Evolutionary conservation across 2,329 filamentous ascomycete genomes (phyloP), one percentile per base, ranked within the genome.

Genomic region (Hawksworthiomyces lignivorus): DNA sequence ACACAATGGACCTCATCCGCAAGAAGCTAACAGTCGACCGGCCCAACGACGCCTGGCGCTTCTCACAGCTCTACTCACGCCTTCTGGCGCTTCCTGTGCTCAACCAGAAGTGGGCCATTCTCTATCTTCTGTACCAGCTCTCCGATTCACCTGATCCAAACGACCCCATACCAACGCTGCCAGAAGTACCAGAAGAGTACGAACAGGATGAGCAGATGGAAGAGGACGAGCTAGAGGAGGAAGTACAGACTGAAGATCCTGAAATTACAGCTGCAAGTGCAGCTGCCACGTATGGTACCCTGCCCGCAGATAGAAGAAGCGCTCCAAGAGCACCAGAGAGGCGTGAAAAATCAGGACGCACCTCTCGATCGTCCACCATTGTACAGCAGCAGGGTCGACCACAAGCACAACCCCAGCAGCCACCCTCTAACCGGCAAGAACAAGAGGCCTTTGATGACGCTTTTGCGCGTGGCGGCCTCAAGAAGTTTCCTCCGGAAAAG

Each of bases 31-130:
- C 94, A 44, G 79, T 84, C 53, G 83, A 82, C 52, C 86, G 87
- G 56, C 77, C 77, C 34, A 84, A 75, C 49, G 84, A 89, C 62
- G 87, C 89, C 4, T 72, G 90, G 17, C 77, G 82, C 48, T 95
- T 96, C 63, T 84, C 87, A 19, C 94, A 95, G 56, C 75, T 98
- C 21, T 95, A 96, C 63, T 87, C 87, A 26, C 77, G 87, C 43
- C 75, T 98, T 15, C 71, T 96, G 20, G 85, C 87, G n/a, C 80
- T 96, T 50, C 89, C 89, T 1, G 89, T 97, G 6, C 73, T 98
- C 33, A 84, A 86, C 55, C 85, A 95, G 62, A 98, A 98, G 73
- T 97, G 89, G 88, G 87, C 85, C 4, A 96, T 98, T 50, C 72
- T 98, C 17, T 94, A 94, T 59, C 79, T 98, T 31, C 75, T 98